Base-by-base conservation (phyloP, 306 rosid genomes). In the peach (Prunus persica) region DNA sequence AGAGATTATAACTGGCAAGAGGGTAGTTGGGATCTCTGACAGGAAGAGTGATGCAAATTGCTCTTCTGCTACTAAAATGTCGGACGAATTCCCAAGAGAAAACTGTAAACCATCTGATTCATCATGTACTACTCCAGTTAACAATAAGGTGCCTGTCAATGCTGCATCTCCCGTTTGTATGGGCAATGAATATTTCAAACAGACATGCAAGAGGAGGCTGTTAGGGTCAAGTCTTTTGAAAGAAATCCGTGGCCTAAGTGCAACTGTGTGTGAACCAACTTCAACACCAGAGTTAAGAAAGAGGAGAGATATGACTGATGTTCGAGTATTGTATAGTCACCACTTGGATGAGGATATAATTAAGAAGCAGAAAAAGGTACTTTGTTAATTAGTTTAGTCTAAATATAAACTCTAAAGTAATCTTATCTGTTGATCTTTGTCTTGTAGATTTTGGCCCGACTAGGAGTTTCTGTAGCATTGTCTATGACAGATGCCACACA, bases 321-420 rank as follows among this genome's bases (percentile, higher is more conserved):
- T 92, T 78, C 89, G 87, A 80, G 80, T 96, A 77, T 85, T 96
- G 84, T 96, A 88, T 83, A 96, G 98, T 79, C 86, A 81, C 18
- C 99, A 91, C 89, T 73, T 96, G 82, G 91, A 88, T 72, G 89
- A 88, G 32, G 87, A 86, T 80, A 80, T 91, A 76, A 73, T 91
- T 77, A 96, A 87, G 86, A 91, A 79, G 80, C 99, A 96, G 83
- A 90, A 92, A 85, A 96, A 91, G 97, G 99, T 96, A 84, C 38
- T 28, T 51, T 64, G 46, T 81, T 34, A 65, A 45, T 57, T 85
- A 50, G 34, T 41, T 20, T 43, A 50, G 65, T 54, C 22, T 61
- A 43, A 65, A 49, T 41, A 52, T 50, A 67, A 78, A 71, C 73
- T 76, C 72, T 76, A 60, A 76, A 50, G 66, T 57, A 56, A 69